phyloP scores from a whole-genome alignment of 352 stramenopile genomes.

The Pythium scleroteichum region DNA sequence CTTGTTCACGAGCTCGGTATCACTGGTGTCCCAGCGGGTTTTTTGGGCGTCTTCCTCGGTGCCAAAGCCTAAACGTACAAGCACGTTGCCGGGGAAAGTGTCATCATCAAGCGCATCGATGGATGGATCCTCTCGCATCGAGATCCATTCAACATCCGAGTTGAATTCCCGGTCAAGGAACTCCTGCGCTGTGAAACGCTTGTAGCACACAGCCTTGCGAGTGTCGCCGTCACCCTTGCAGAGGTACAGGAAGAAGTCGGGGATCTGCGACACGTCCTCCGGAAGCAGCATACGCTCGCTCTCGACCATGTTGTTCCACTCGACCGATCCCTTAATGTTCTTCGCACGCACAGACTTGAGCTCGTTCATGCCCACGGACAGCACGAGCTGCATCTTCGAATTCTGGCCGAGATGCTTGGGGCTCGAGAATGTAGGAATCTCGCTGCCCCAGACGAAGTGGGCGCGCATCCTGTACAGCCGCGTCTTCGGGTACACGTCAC shows the following conservation, averaged over 20 bases:
- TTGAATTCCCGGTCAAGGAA: slow-evolving; percentile 66
- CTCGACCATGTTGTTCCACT: slow-evolving; percentile 84
- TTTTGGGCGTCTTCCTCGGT: slow-evolving; percentile 65
- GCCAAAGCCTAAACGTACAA: slow-evolving; percentile 78
- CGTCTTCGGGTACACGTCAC: slow-evolving; percentile 57
- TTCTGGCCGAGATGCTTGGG: slow-evolving; percentile 73
- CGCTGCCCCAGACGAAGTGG: slow-evolving; percentile 71
- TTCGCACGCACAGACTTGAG: slow-evolving; percentile 51
- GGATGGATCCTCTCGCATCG: slow-evolving; percentile 78
- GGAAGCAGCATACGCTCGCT: slow-evolving; percentile 76
- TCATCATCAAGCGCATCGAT: slow-evolving; percentile 79
- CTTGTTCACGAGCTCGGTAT: slow-evolving; percentile 69
- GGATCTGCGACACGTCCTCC: slow-evolving; percentile 74
- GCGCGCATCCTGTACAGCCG: slow-evolving; percentile 73
- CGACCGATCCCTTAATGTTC: slow-evolving; percentile 79
- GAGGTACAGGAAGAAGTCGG: slow-evolving; percentile 89
- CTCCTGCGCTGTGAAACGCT: slow-evolving; percentile 78
- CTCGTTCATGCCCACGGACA: slow-evolving; percentile 67
- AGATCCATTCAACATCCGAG: slow-evolving; percentile 64
- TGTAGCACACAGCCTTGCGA: slow-evolving; percentile 71
- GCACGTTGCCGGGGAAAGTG: slow-evolving; percentile 81
- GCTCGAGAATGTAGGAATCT: slow-evolving; percentile 75
- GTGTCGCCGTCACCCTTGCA: slow-evolving; percentile 66
- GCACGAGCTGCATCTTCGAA: slow-evolving; percentile 74
- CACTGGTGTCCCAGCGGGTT: slow-evolving; percentile 50